These are phyloP conservation scores for Graphiopsis chlorocephala DNA, from an alignment of 2,329 filamentous ascomycete genomes.

Conservation along the genomic window DNA sequence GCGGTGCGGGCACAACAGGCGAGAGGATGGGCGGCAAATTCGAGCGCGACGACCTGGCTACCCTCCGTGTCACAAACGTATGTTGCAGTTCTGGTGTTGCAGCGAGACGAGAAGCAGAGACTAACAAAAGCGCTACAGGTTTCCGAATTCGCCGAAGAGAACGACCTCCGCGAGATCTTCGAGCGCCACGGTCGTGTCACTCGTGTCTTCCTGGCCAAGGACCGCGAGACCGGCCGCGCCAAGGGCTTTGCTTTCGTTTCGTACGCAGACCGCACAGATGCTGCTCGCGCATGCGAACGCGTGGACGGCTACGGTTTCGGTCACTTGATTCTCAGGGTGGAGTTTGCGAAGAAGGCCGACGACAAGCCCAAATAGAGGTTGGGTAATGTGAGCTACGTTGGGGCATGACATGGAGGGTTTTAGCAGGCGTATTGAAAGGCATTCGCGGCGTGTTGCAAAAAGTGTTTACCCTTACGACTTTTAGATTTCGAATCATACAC, in stretches of 20 bases:
- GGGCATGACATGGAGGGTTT: conserved; percentile 9
- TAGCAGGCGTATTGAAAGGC: conserved; percentile 11
- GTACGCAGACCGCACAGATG: conserved; percentile 85
- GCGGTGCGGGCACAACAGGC: conserved; percentile 61
- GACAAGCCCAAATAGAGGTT: conserved; percentile 13
- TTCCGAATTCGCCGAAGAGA: conserved; percentile 94
- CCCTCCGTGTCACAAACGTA: conserved; percentile 95
- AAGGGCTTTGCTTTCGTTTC: conserved; percentile 99
- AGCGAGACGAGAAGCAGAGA: conserved; percentile 1
- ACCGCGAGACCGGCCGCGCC: conserved; percentile 89
- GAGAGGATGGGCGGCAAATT: conserved; percentile 92
- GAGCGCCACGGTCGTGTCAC: conserved; percentile 95
- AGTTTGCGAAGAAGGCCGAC: conserved; percentile 69
- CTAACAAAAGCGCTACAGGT: conserved; percentile 56
- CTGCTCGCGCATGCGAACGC: conserved; percentile 89
- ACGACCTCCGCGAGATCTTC: conserved; percentile 95
- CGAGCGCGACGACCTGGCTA: conserved; percentile 94
- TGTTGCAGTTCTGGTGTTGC: conserved; percentile 42
- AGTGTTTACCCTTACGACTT: conserved; percentile 11
- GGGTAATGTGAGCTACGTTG: conserved; percentile 1
- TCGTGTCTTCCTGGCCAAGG: conserved; percentile 95
- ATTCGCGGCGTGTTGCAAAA: conserved; percentile 4
- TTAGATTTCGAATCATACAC: conserved; percentile 14
- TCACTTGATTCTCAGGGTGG: conserved; percentile 80
- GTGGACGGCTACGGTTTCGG: conserved; percentile 94